Evolutionary conservation across 495 filamentous ascomycete species (phyloP).

Genomic region (Chaetomium cochliodes): DNA sequence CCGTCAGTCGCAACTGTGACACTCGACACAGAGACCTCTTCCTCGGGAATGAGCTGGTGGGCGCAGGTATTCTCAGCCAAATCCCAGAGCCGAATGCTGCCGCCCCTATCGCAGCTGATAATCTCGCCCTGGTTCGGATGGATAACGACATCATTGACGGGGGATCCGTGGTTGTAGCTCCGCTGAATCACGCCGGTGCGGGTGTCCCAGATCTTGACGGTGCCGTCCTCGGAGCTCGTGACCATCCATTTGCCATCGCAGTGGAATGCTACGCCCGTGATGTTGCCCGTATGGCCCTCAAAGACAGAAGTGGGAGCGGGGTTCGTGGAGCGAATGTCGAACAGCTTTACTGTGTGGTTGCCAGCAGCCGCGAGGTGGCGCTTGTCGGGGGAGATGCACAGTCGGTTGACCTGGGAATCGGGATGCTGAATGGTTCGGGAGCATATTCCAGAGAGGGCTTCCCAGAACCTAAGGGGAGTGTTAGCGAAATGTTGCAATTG

Average conservation of each 20-base stretch:
- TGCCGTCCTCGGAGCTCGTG: constrained; percentile 95
- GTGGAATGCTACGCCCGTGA: constrained; percentile 96
- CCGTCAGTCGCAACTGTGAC: constrained; percentile 96
- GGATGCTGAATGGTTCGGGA: constrained; percentile 96
- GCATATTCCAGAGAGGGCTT: constrained; percentile 95
- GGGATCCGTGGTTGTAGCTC: constrained; percentile 81
- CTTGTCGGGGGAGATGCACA: constrained; percentile 98
- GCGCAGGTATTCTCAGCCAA: constrained; percentile 95
- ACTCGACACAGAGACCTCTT: constrained; percentile 86
- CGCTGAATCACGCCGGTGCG: constrained; percentile 82
- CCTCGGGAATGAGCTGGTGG: constrained; percentile 93
- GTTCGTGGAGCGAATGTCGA: constrained; percentile 95
- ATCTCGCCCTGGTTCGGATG: constrained; percentile 98
- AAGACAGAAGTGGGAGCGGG: constrained; percentile 88
- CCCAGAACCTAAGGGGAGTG: constrained; percentile 74
- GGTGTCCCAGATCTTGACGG: constrained; percentile 99
- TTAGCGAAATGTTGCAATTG: constrained; percentile 5
- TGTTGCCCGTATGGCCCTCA: constrained; percentile 91
- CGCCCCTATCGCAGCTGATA: constrained; percentile 89
- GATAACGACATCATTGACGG: constrained; percentile 96
- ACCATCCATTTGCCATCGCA: constrained; percentile 99
- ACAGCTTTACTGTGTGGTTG: constrained; percentile 92
- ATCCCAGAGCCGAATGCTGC: constrained; percentile 95
- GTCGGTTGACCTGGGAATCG: constrained; percentile 95
- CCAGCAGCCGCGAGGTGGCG: constrained; percentile 92